phyloP scores from a whole-genome alignment of 2,329 filamentous ascomycete genomes.

The Pseudogymnoascus verrucosus region DNA sequence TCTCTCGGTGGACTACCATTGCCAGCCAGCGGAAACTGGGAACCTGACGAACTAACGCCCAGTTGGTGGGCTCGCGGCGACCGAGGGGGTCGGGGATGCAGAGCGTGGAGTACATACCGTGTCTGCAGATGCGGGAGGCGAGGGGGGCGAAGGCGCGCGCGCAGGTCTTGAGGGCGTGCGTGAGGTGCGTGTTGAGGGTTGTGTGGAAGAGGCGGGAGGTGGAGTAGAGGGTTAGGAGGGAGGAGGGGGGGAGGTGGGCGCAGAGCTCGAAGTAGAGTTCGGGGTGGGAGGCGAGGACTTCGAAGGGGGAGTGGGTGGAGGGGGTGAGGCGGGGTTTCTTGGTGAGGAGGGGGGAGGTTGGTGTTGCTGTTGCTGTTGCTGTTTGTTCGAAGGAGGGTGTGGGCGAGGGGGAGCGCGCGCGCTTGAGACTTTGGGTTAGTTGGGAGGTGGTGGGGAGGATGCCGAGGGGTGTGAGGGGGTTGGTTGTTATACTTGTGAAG shows the following conservation, averaged over 20 bases:
- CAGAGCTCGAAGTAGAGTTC: conserved; percentile 49
- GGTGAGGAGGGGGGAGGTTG: background rate
- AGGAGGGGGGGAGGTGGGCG: conserved; percentile 43
- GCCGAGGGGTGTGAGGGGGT: background rate
- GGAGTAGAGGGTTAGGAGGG: conserved; percentile 57
- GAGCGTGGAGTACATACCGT: conserved; percentile 47
- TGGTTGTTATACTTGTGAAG: background rate
- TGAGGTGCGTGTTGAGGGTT: conserved; percentile 51
- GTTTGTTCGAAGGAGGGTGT: background rate
- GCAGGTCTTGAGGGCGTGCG: conserved; percentile 49
- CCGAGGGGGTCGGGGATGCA: conserved; percentile 53
- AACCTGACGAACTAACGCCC: conserved; percentile 38
- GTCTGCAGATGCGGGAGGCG: conserved; percentile 51
- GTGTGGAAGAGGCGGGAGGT: conserved; percentile 55
- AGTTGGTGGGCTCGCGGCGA: conserved; percentile 26
- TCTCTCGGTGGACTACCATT: conserved; percentile 54
- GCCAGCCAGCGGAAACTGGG: conserved; percentile 60
- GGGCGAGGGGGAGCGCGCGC: background rate
- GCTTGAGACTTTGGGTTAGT: background rate
- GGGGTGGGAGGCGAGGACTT: conserved; percentile 35
- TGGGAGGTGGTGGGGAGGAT: background rate
- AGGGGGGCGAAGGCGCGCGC: conserved; percentile 46
- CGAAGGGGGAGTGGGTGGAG: conserved; percentile 34
- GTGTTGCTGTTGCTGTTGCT: background rate
- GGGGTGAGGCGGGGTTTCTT: background rate